phyloP scores from a whole-genome alignment of 176 grass and related monocot species.

The Melocanna baccifera region DNA sequence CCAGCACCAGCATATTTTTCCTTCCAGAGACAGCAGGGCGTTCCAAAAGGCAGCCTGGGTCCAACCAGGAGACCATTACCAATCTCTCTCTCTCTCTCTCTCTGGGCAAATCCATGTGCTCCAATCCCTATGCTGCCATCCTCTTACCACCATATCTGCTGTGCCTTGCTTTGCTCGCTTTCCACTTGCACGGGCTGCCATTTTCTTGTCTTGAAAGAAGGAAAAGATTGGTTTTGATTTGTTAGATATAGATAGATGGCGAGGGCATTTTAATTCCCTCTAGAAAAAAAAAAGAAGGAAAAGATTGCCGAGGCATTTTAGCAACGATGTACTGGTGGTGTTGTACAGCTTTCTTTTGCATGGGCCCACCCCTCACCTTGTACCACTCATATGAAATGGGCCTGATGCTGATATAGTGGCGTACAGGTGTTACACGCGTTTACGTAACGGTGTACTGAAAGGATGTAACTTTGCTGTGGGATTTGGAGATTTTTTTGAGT shows the following conservation, averaged over 20 bases:
- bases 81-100: neutral
- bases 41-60: neutral
- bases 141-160: neutral
- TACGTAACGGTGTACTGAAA: neutral
- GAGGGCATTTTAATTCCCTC: neutral
- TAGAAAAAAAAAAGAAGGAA: neutral
- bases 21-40: slow-evolving; percentile 15
- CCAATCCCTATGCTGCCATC: slow-evolving; percentile 13
- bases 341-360: neutral
- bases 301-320: neutral
- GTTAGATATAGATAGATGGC: neutral
- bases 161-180: neutral
- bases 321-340: neutral
- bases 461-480: neutral
- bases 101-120: slow-evolving; percentile 41
- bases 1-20: neutral
- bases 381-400: slow-evolving; percentile 9
- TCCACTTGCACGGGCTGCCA: slow-evolving; percentile 7
- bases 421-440: neutral
- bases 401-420: neutral
- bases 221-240: neutral
- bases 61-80: neutral
- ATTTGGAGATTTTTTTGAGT: neutral
- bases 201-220: neutral
- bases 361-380: slow-evolving; percentile 26